A percentile compares a stretch with the other conserved stretches of the same genome.
These are phyloP conservation scores for Candida ficus DNA, from an alignment of 805 yeast genomes.

Conservation along the genomic window DNA sequence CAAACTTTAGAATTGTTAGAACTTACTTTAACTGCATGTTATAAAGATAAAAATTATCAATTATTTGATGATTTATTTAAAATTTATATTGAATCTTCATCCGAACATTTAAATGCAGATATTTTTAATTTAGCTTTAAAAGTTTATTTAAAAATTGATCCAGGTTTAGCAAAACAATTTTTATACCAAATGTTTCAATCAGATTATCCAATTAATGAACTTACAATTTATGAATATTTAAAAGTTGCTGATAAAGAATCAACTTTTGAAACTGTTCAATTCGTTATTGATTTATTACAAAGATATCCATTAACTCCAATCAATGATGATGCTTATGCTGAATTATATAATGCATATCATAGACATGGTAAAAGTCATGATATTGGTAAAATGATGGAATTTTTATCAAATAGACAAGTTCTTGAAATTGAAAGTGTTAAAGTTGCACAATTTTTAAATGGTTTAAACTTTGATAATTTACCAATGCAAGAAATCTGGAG, in stretches of 20 bases:
- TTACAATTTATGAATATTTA: constrained; percentile 18
- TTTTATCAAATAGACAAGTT: constrained; percentile 9
- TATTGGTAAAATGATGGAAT: constrained; percentile 1
- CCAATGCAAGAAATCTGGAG: not conserved
- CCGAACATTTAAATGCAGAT: constrained; percentile 5
- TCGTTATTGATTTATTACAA: constrained; percentile 18
- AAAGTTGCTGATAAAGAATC: constrained; percentile 14
- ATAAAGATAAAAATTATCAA: constrained; percentile 8
- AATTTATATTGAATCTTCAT: constrained; percentile 12
- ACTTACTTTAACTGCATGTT: constrained; percentile 7
- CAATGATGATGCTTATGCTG: constrained; percentile 14
- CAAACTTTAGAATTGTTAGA: constrained; percentile 6
- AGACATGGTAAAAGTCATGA: constrained; percentile 6
- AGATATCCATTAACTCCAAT: constrained; percentile 20
- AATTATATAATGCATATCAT: constrained; percentile 5
- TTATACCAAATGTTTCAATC: constrained; percentile 23
- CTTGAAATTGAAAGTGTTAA: constrained; percentile 7
- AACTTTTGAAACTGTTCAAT: constrained; percentile 15
- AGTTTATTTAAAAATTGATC: constrained; percentile 17
- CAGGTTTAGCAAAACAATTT: constrained; percentile 24
- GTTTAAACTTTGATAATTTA: constrained; percentile 7
- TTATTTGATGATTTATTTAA: constrained; percentile 19
- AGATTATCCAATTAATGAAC: constrained; percentile 20
- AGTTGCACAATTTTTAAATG: constrained; percentile 7
- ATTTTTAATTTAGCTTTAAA: constrained; percentile 20